Evolutionary conservation across 2,329 filamentous ascomycete species (phyloP).

Genomic region (Cryphonectria carpinicola): DNA sequence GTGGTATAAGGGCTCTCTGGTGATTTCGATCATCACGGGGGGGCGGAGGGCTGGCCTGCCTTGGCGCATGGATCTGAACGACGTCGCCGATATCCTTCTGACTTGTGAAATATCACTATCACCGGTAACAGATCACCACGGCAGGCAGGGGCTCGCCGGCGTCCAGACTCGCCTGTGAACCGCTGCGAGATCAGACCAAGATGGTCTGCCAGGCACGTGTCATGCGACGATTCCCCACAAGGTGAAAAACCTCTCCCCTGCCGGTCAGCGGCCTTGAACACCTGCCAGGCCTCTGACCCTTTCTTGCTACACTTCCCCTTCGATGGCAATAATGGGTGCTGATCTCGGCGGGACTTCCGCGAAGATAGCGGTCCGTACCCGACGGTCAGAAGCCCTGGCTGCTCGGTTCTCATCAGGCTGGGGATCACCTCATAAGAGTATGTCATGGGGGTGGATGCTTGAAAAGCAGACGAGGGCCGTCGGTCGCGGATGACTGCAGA

Average conservation of each 20-base stretch:
- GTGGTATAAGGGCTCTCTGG: background rate
- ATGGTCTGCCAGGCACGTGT: conserved; percentile 26
- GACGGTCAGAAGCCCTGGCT: background rate
- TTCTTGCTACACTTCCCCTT: background rate
- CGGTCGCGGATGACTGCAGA: conserved; percentile 11
- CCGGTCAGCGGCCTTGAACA: conserved; percentile 8
- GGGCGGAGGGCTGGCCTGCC: background rate
- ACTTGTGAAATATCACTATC: background rate
- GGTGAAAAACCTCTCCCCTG: conserved; percentile 12
- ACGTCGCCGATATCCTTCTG: background rate
- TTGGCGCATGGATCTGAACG: background rate
- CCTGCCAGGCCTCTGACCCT: too few relatives aligned
- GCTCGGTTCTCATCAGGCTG: background rate
- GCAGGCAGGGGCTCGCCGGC: conserved; percentile 9
- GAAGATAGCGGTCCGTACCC: background rate
- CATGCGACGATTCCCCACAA: conserved; percentile 28
- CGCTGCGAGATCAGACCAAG: conserved; percentile 20
- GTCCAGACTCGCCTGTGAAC: conserved; percentile 4
- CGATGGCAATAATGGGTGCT: background rate
- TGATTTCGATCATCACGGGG: background rate
- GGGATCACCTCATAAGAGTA: background rate
- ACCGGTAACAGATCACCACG: background rate
- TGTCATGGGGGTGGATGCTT: background rate
- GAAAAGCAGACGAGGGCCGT: conserved; percentile 21
- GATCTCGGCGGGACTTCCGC: background rate